These are phyloP conservation scores for Coniferiporia weirii DNA, from an alignment of 1,284 basidiomycete species.

Conservation along the genomic window DNA sequence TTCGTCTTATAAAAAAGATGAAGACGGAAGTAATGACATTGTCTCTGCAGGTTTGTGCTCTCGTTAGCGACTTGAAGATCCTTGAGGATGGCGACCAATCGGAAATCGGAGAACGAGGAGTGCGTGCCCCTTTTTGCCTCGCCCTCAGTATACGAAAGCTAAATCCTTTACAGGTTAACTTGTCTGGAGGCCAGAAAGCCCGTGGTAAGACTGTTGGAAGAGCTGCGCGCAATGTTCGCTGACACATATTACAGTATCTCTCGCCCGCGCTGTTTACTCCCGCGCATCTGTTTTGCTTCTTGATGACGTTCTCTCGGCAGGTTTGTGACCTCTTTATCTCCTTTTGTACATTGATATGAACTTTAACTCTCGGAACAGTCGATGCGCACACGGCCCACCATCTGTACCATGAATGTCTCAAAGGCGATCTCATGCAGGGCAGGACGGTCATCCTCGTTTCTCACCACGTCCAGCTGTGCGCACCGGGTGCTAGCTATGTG, in stretches of 20 bases:
- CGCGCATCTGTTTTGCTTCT: constrained; percentile 80
- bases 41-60: constrained; percentile 45
- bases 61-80: constrained; percentile 80
- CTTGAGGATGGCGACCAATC: constrained; percentile 93
- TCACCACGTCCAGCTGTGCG: constrained; percentile 81
- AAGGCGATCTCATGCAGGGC: constrained; percentile 75
- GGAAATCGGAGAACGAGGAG: constrained; percentile 84
- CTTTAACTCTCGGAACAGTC: constrained; percentile 35
- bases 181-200: constrained; percentile 95
- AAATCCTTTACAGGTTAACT: constrained; percentile 54
- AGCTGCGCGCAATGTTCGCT: background rate
- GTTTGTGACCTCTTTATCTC: constrained; percentile 28
- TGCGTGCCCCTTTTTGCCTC: constrained; percentile 31
- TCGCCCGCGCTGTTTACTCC: constrained; percentile 93
- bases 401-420: constrained; percentile 76
- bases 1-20: constrained; percentile 3
- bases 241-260: constrained; percentile 45
- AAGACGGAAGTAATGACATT: background rate
- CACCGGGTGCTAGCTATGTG: constrained; percentile 64
- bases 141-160: background rate
- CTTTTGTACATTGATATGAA: background rate
- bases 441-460: constrained; percentile 86
- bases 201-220: constrained; percentile 46
- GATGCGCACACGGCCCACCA: constrained; percentile 89
- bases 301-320: constrained; percentile 83